Evolutionary conservation across 257 asterid genomes (phyloP).

Genomic region (Solanum chaucha): DNA sequence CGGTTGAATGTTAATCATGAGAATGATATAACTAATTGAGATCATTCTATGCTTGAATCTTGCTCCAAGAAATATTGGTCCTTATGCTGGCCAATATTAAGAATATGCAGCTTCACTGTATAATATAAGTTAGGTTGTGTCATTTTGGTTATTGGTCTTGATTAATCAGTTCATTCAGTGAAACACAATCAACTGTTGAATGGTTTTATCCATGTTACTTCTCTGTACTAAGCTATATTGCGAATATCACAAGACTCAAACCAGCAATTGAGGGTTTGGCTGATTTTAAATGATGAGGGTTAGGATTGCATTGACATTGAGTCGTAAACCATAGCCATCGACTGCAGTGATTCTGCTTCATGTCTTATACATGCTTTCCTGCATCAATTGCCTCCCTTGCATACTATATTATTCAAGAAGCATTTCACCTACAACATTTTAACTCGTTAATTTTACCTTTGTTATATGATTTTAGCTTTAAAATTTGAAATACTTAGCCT

Average conservation of each 20-base stretch:
- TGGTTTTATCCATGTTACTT: background rate
- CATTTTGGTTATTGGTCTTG: background rate
- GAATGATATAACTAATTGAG: background rate
- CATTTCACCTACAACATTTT: background rate
- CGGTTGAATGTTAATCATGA: background rate
- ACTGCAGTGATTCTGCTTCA: background rate
- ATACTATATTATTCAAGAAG: conserved; percentile 12
- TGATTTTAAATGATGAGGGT: background rate
- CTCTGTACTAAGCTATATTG: background rate
- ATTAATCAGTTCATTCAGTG: background rate
- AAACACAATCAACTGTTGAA: background rate
- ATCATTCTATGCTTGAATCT: background rate
- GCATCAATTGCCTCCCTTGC: conserved; percentile 67
- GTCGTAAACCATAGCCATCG: background rate
- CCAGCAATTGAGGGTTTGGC: background rate
- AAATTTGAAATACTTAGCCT: background rate
- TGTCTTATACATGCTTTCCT: background rate
- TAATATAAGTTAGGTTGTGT: background rate
- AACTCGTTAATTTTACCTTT: background rate
- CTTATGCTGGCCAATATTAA: too few relatives aligned
- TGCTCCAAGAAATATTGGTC: background rate
- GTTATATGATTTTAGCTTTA: background rate
- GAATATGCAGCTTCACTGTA: background rate
- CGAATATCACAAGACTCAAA: background rate
- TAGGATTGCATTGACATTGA: background rate